A percentile compares a stretch with the other conserved stretches of the same genome.
Conservation (phyloP, 805 yeast species). For the Candida alai region DNA sequence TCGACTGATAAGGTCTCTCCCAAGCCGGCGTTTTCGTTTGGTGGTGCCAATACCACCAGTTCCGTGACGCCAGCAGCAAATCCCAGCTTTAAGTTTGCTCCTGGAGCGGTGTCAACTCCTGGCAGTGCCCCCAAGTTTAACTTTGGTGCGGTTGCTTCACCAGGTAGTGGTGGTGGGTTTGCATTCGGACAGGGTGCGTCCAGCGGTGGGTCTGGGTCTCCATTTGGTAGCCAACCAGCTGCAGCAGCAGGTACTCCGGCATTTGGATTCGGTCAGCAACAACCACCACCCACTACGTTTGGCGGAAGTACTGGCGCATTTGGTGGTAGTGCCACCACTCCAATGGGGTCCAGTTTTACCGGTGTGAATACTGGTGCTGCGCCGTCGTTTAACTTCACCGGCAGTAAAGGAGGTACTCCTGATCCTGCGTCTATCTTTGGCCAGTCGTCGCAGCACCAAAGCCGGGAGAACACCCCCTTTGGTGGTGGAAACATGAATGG, state of each 20-base stretch:
- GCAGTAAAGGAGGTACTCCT: slow-evolving; percentile 22
- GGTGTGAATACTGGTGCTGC: slow-evolving; percentile 1
- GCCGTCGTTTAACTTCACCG: background rate
- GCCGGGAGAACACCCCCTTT: slow-evolving; percentile 6
- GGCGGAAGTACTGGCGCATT: background rate
- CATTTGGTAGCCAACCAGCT: slow-evolving; percentile 2
- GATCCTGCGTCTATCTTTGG: slow-evolving; percentile 33
- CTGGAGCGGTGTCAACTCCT: slow-evolving; percentile 7
- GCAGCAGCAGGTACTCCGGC: slow-evolving; percentile 3
- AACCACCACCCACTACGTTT: slow-evolving; percentile 1
- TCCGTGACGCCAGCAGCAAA: background rate
- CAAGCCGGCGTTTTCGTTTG: slow-evolving; percentile 11
- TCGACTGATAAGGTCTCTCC: background rate
- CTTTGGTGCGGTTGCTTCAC: slow-evolving; percentile 8
- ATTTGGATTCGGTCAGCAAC: slow-evolving; percentile 6
- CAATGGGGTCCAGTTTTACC: background rate
- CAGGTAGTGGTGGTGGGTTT: background rate
- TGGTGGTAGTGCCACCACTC: background rate
- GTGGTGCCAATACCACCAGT: background rate
- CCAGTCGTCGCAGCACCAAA: background rate
- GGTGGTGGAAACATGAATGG: too few species aligned
- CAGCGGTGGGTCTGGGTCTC: background rate
- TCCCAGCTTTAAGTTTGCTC: slow-evolving; percentile 11
- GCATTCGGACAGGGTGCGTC: slow-evolving; percentile 1
- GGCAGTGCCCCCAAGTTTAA: slow-evolving; percentile 11